phyloP scores from a whole-genome alignment of 208 protist species.

The Trichomonas vaginalis region DNA sequence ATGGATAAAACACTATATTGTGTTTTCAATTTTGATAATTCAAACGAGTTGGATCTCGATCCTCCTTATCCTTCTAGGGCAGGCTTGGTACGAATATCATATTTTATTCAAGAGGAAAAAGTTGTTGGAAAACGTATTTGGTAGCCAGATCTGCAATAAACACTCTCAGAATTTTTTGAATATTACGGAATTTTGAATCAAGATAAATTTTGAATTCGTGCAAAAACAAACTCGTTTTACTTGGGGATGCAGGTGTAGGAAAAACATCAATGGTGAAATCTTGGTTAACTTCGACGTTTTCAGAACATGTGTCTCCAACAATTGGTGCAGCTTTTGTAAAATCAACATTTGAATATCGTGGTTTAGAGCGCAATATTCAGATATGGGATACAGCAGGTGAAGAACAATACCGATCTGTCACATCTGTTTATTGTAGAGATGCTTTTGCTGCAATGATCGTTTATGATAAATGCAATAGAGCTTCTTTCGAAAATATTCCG shows the following conservation, averaged over 20 bases:
- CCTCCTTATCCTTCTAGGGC: no score
- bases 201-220: no score
- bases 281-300: neutral
- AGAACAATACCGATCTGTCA: neutral
- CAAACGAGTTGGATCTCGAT: no score
- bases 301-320: neutral
- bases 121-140: no score
- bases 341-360: neutral
- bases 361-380: neutral
- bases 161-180: no score
- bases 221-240: neutral
- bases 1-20: no score
- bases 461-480: constrained; percentile 79
- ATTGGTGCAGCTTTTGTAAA: neutral
- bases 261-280: neutral
- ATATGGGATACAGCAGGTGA: neutral
- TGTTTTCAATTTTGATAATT: no score
- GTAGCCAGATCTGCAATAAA: no score
- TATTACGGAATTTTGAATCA: no score
- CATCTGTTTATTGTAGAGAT: neutral
- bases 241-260: neutral
- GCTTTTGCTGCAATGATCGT: neutral
- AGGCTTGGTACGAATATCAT: no score
- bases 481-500: constrained; percentile 81
- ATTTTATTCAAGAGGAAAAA: no score